phyloP scores from a whole-genome alignment of 164 flowering plant species.

The Pachysandra terminalis region DNA sequence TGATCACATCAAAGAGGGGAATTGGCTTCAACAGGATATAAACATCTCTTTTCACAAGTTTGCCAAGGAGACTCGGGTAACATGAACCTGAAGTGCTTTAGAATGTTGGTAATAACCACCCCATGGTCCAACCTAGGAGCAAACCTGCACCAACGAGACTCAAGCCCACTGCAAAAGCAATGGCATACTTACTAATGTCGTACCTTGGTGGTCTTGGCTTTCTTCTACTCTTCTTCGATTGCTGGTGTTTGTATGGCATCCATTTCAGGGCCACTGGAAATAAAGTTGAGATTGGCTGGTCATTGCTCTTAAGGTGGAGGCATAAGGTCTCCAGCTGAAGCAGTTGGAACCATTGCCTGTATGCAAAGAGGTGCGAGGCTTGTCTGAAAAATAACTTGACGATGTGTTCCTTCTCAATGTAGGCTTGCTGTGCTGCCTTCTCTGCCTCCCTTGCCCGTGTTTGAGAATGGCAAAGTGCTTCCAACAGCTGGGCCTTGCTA shows the following conservation, averaged over 20 bases:
- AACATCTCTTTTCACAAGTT: not conserved
- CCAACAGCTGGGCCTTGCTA: constrained; percentile 64
- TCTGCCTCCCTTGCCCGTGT: constrained; percentile 97
- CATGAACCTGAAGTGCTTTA: constrained; percentile 11
- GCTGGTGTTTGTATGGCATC: constrained; percentile 29
- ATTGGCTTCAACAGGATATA: not conserved
- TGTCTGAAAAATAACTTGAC: constrained; percentile 76
- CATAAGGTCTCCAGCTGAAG: constrained; percentile 54
- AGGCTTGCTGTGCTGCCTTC: constrained; percentile 65
- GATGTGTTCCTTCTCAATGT: constrained; percentile 74
- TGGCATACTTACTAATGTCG: constrained; percentile 26
- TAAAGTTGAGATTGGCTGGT: constrained; percentile 26
- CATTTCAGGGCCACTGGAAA: constrained; percentile 35
- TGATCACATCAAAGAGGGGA: not conserved
- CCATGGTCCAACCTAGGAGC: constrained; percentile 76
- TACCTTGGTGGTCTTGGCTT: constrained; percentile 16
- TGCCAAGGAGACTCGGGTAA: not conserved
- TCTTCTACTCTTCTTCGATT: constrained; percentile 28
- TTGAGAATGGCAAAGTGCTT: constrained; percentile 90
- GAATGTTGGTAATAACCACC: constrained; percentile 54
- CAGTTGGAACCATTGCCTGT: constrained; percentile 73
- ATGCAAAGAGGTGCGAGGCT: constrained; percentile 86
- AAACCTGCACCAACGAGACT: constrained; percentile 71
- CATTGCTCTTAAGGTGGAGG: constrained; percentile 35
- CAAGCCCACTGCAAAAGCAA: constrained; percentile 57